Evolutionary conservation across 805 yeast species (phyloP).

Genomic region (Kuraishia floccosa): DNA sequence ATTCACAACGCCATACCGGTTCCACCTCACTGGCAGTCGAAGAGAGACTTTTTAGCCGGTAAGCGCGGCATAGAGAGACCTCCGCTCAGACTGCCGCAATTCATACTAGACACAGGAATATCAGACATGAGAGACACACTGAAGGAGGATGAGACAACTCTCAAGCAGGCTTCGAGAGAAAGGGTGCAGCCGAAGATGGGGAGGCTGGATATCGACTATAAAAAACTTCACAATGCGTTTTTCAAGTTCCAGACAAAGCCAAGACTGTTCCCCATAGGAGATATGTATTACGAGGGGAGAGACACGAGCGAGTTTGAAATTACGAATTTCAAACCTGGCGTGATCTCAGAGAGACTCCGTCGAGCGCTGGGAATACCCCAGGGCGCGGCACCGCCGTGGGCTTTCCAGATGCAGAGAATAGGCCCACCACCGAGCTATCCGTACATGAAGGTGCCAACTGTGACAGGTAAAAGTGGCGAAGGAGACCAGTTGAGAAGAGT

Average conservation of each 20-base stretch:
- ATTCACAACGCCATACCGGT: constrained; percentile 60
- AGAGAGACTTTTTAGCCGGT: constrained; percentile 61
- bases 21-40: constrained; percentile 77
- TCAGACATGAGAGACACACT: constrained; percentile 69
- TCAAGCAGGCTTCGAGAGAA: constrained; percentile 70
- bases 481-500: no score
- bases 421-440: constrained; percentile 86
- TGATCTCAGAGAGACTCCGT: constrained; percentile 46
- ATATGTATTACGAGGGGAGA: constrained; percentile 68
- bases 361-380: constrained; percentile 59
- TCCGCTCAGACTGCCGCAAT: constrained; percentile 70
- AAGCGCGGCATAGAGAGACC: constrained; percentile 55
- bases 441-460: constrained; percentile 41
- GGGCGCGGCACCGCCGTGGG: constrained; percentile 69
- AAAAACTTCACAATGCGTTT: constrained; percentile 74
- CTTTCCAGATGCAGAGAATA: constrained; percentile 45
- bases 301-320: constrained; percentile 32
- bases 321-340: constrained; percentile 51
- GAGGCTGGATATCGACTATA: constrained; percentile 74
- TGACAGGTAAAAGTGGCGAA: no score
- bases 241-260: constrained; percentile 77
- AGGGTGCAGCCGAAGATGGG: constrained; percentile 88
- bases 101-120: constrained; percentile 75
- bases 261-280: constrained; percentile 56
- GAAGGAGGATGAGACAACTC: constrained; percentile 37